Base-by-base conservation (phyloP, 1,284 basidiomycete species). In the Trametes versicolor region DNA sequence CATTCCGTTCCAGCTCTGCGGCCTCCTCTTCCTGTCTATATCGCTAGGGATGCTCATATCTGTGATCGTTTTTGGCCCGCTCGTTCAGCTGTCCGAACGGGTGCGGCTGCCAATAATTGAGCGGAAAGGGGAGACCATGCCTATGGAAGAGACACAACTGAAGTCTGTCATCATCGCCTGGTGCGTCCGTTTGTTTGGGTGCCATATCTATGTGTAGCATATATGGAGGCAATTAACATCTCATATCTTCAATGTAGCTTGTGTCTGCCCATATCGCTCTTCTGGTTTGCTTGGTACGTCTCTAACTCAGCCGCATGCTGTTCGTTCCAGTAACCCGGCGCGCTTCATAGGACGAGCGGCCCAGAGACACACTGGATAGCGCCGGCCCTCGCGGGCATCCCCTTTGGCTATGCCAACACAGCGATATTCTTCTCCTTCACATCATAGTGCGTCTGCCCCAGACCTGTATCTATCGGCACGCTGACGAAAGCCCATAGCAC, bases 201-300 rank as follows among this genome's bases (percentile, higher is more conserved):
- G 1, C n/a, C 7, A 12, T 15, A 15, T 25, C 7, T 4, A 17
- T 43, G 41, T n/a, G 8, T 2, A 13, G 41, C 19, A 19, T 4
- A 19, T 17, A 19, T 4, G 9, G 32, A 8, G n/a, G 43, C 27
- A 36, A 56, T 27, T 21, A 13, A 19, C 37, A 8, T 3, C 37
- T 3, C 2, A 12, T 39, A 10, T 19, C 1, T 29, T 6, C 8
- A 10, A 12, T 32, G 6, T 37, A 74, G 73, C 36, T 25, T 70
- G 4, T 53, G 71, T 36, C 59, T 74, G 36, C 74, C 74, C 5
- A 59, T 72, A 6, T 75, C 75, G 1, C 59, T 74, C 12, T 74
- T 76, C 56, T 76, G 75, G 75, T 74, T 76, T 36, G 75, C 73
- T 52, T 76, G 75, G 75, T 75, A 32, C 5, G 73, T 65, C 2